Evolutionary conservation across 2,329 filamentous ascomycete species (phyloP).

Genomic region (Passalora sequoiae): DNA sequence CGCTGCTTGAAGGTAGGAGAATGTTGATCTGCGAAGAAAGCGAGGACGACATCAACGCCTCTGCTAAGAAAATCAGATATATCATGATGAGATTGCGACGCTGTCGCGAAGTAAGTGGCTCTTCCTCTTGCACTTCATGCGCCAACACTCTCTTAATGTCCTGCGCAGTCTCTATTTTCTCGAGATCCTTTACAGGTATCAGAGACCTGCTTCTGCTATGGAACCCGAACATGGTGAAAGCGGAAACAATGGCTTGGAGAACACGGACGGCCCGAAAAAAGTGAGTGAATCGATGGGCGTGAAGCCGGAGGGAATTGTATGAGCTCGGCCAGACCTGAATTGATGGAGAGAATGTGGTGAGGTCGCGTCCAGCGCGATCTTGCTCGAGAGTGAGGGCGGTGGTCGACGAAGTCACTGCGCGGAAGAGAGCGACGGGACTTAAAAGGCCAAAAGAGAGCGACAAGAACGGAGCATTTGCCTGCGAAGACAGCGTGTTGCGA

Average conservation of each 20-base stretch:
- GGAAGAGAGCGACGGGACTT: neutral
- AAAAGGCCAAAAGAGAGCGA: neutral
- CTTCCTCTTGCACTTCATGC: slow-evolving; percentile 25
- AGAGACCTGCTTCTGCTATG: slow-evolving; percentile 40
- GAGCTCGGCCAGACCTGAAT: neutral
- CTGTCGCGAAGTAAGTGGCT: slow-evolving; percentile 14
- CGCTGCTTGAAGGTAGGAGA: slow-evolving; percentile 41
- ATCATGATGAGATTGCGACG: slow-evolving; percentile 38
- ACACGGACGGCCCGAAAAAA: too few relatives aligned
- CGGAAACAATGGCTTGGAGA: neutral
- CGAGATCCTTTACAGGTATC: slow-evolving; percentile 42
- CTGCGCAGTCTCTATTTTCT: slow-evolving; percentile 31
- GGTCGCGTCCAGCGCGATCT: slow-evolving; percentile 10
- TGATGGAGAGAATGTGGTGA: slow-evolving; percentile 6
- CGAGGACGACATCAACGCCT: slow-evolving; percentile 48
- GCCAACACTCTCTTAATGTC: slow-evolving; percentile 17
- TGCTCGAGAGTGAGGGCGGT: neutral
- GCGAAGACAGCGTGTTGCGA: neutral
- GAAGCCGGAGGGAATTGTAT: neutral
- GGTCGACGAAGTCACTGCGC: neutral
- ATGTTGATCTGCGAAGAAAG: slow-evolving; percentile 45
- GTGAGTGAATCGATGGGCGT: neutral
- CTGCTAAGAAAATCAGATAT: slow-evolving; percentile 45
- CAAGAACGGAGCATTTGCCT: neutral
- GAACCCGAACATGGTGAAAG: slow-evolving; percentile 40